Base-by-base conservation (phyloP, 2,329 filamentous ascomycete species). In the Fusarium sp. region DNA sequence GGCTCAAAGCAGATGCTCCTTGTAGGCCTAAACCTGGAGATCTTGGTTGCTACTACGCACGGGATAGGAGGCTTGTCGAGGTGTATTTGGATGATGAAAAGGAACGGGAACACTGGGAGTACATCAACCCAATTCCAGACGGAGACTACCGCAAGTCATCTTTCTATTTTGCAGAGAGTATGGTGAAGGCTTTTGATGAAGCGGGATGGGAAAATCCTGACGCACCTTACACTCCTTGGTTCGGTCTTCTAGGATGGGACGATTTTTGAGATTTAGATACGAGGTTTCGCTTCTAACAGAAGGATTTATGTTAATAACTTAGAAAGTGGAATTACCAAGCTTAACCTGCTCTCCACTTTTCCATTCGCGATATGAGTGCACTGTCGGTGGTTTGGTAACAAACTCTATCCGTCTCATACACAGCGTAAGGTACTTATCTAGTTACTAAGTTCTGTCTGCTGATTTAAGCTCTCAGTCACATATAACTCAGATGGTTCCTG, bases 11-110 rank as follows among this genome's bases (percentile, higher is more conserved):
- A 0, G 24, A 45, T 26, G 18, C 44, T 45, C 0, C 42, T 26
- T 0, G 24, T 26, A 45, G 3, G 24, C 42, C 0, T 3, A 26
- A 8, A 13, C 8, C 13, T 9, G 0, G 2, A 20, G 7, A 26
- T 26, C 11, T 18, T 18, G 2, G 3, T 13, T 3, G 2, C 42
- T 45, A 26, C 24, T 26, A 45, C 42, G 42, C 42, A 26, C 5
- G 11, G 17, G 24, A 45, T 5, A 45, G 24, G 44, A 26, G 2
- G 24, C 44, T 45, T 45, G 24, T 45, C 12, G 44, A 45, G 17
- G 12, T 26, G 24, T 3, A 6, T 20, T 13, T 26, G 11, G 2
- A 14, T 4, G 3, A 9, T 4, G 17, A 26, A 9, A 45, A 3
- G 3, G 24, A 45, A 13, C 11, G 8, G 42, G 24, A 45, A 0